Evolutionary conservation across 140 eudicot genomes (phyloP).

Genomic region (Oenanthe javanica): DNA sequence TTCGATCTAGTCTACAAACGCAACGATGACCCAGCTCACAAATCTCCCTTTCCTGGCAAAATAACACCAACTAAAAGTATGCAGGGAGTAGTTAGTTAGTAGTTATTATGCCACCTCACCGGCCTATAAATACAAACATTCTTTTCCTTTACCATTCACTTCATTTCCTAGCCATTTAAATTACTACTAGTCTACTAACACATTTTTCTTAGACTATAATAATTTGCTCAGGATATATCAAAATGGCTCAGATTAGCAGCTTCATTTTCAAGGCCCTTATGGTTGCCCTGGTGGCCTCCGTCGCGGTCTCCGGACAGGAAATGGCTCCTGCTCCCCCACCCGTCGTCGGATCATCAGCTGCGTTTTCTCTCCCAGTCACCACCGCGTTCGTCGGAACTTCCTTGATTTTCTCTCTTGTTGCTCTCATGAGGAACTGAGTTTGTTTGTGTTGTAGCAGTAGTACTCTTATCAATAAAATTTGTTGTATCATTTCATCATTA

Average conservation of each 20-base stretch:
- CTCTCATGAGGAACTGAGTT: slow-evolving; percentile 27
- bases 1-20: background rate
- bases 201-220: background rate
- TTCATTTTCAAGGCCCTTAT: slow-evolving; percentile 14
- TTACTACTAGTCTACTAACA: background rate
- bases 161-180: background rate
- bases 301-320: slow-evolving; percentile 26
- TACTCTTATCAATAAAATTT: background rate
- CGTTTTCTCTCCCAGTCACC: slow-evolving; percentile 31
- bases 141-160: background rate
- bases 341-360: slow-evolving; percentile 15
- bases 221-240: background rate
- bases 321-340: slow-evolving; percentile 41
- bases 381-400: slow-evolving; percentile 29
- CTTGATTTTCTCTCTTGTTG: slow-evolving; percentile 32
- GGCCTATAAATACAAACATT: background rate
- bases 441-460: background rate
- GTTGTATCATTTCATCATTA: background rate
- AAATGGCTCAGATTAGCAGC: slow-evolving; percentile 28
- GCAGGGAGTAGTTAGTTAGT: background rate
- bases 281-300: slow-evolving; percentile 17
- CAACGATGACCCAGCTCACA: background rate
- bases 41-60: background rate
- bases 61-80: background rate
- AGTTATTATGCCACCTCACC: background rate